A percentile compares a stretch with the other conserved stretches of the same genome.
Conservation (phyloP, 1,284 basidiomycete genomes). For the Ceratobasidium sp. region DNA sequence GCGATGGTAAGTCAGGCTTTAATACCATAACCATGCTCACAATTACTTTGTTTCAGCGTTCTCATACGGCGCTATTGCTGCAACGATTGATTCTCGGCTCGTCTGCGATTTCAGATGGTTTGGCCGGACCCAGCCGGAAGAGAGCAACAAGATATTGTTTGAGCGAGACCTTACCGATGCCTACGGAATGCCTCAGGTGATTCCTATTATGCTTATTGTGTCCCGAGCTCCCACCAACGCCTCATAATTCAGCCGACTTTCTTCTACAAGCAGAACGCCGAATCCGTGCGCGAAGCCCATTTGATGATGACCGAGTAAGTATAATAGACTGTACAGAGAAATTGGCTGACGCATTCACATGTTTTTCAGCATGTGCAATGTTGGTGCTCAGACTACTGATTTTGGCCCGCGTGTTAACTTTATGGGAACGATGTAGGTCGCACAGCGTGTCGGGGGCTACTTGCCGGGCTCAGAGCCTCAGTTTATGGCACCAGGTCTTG, state of each 20-base stretch:
- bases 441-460: neutral
- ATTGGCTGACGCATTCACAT: neutral
- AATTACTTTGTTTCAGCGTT: neutral
- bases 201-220: neutral
- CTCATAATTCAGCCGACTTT: neutral
- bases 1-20: neutral
- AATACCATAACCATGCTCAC: neutral
- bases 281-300: neutral
- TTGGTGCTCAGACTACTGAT: neutral
- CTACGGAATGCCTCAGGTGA: neutral
- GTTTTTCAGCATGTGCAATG: neutral
- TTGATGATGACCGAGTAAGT: neutral
- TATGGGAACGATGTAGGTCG: neutral
- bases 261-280: neutral
- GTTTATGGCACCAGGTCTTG: slow-evolving; percentile 47
- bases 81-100: slow-evolving; percentile 1
- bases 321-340: no score
- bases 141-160: neutral
- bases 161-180: neutral
- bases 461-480: slow-evolving; percentile 45
- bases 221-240: no score
- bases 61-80: neutral
- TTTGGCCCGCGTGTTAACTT: no score
- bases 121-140: neutral
- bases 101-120: neutral